Base-by-base conservation (phyloP, 208 protist species). In the Leishmania major region DNA sequence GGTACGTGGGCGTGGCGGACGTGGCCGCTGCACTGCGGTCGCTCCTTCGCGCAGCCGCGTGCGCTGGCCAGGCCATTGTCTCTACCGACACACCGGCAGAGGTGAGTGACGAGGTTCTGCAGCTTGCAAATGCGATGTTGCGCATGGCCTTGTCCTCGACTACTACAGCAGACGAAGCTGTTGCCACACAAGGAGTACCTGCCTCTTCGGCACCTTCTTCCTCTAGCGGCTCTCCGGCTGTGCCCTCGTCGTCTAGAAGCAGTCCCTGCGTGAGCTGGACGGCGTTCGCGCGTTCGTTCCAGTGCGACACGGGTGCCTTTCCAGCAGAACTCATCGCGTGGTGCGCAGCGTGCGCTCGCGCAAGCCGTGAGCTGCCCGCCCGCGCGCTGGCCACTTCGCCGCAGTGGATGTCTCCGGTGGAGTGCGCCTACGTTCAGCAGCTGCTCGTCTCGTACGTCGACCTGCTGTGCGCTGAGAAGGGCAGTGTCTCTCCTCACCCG, bases 231-330 rank as follows among this genome's bases (percentile, higher is more conserved):
- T 15, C n/a, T 49, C 35, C 73, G 40, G 51, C 73, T 19, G 5
- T 62, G 8, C 19, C 73, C 51, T 57, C 73, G n/a, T 7, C 40
- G 35, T 31, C 51, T 8, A 28, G 35, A 19, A 31, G 51, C 51
- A 57, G 25, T 13, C 75, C 17, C 37, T 78, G 75, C 17, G 37
- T 89, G 60, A 84, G 77, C 40, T 67, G 78, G 40, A 75, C 86
- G 2, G 57, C 60, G 75, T 89, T 89, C 40, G 51, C 84, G 25
- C 75, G 75, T 15, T 87, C 83, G 2, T 87, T 87, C 28, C 72
- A 87, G 83, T 87, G 80, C 51, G 62, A 82, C 73, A 60, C 64
- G n/a, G 86, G 78, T 49, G 86, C 83, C 49, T 84, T 89, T 35
- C 86, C 86, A 19, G 82, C 86, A 7, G 73, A 80, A 57, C 83